Evolutionary conservation across 2,329 filamentous ascomycete species (phyloP), one percentile per base, ranked within the genome.

Genomic region (Ascochyta rabiei): DNA sequence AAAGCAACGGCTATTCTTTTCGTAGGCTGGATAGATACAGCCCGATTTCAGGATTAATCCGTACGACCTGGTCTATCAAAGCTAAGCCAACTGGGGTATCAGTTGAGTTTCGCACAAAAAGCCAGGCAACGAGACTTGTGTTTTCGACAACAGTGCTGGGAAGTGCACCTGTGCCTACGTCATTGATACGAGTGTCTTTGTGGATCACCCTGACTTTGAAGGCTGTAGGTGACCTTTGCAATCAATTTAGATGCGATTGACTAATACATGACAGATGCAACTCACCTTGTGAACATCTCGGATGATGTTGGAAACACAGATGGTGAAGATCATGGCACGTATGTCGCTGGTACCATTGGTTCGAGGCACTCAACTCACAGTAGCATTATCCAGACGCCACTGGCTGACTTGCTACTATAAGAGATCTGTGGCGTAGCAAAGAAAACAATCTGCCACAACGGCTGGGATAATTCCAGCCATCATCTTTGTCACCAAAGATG

Each of bases 181-280:
- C 18, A 80, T 89, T 24, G 87, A 89, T 71, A 88, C 86, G 6
- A 86, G 87, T 57, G 83, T 89, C 68, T 73, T 76, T 34, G 70
- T 75, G 16, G 79, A 76, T 3, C 86, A 89, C 71, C 60, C 67
- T 4, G 71, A 76, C 13, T 74, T 75, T 18, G 67, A 69, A 62
- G 68, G 67, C 41, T 71, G 74, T 69, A 67, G 2, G 70, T 67
- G 24, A n/a, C 3, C 24, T 16, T 21, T 3, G 6, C 37, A 24
- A 21, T n/a, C 8, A 21, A 15, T 13, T 3, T 2, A 6, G 5
- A 12, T 24, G 13, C 4, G 30, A 4, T 34, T 42, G 52, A 21
- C 60, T 48, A 5, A 45, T 19, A 12, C 4, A 15, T 35, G 16
- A 4, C 19, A 71, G 69, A 67, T 13, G 70, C 68, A 15, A 43